Conservation (phyloP, 2,329 filamentous ascomycete genomes). For the Talaromyces sp. region DNA sequence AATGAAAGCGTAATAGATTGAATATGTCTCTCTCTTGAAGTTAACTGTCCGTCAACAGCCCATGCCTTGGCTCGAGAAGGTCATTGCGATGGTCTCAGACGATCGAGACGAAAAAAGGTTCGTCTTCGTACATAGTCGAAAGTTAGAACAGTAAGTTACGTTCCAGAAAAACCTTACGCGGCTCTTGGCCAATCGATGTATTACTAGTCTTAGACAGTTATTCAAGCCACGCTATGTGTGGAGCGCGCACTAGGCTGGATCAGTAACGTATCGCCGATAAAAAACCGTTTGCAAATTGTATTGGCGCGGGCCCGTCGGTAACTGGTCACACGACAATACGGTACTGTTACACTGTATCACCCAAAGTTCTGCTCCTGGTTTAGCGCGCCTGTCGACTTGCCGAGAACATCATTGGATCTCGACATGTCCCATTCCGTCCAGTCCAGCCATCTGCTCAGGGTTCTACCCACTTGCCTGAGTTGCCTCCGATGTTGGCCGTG, state of each 20-base stretch:
- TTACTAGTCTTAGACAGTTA: neutral
- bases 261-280: neutral
- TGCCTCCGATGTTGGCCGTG: neutral
- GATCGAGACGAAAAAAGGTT: neutral
- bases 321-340: neutral
- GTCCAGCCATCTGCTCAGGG: neutral
- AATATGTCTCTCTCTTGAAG: too few relatives aligned
- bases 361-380: neutral
- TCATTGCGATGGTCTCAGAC: neutral
- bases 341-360: neutral
- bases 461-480: neutral
- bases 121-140: neutral
- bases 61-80: neutral
- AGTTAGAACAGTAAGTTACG: neutral
- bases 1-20: neutral
- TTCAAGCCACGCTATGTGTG: neutral
- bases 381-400: neutral
- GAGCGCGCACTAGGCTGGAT: neutral
- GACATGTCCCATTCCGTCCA: neutral
- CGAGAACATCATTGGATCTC: conserved; percentile 8
- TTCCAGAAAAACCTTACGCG: neutral
- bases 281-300: neutral
- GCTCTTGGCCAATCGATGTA: conserved; percentile 1
- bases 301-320: neutral
- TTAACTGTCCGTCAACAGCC: neutral